phyloP scores from a whole-genome alignment of 73 alveolate genomes.

The Blepharisma japonicum region DNA sequence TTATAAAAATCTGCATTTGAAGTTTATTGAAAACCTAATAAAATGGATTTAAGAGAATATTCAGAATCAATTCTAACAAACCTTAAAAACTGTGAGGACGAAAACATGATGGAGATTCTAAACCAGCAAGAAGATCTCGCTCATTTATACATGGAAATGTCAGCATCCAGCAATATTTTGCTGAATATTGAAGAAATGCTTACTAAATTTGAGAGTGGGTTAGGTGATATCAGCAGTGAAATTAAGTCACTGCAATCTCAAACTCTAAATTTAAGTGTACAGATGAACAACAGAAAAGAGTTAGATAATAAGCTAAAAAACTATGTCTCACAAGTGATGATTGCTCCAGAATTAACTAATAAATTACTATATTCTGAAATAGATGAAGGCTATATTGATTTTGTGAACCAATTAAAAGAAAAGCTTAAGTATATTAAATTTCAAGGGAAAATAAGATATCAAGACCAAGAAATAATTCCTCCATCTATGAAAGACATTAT shows the following conservation, averaged over 20 bases:
- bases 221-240: constrained; percentile 49
- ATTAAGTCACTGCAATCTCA: constrained; percentile 51
- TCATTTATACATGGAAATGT: constrained; percentile 53
- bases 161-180: constrained; percentile 45
- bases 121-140: constrained; percentile 54
- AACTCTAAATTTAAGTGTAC: constrained; percentile 38
- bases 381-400: constrained; percentile 57
- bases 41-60: constrained; percentile 57
- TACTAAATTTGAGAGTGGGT: constrained; percentile 48
- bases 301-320: constrained; percentile 50
- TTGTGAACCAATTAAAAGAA: constrained; percentile 43
- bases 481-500: constrained; percentile 37
- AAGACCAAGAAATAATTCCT: constrained; percentile 19
- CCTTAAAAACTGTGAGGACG: constrained; percentile 47
- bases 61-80: constrained; percentile 44
- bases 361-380: constrained; percentile 50
- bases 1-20: too few species aligned
- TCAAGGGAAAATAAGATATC: constrained; percentile 2
- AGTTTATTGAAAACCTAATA: background rate
- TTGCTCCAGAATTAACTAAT: constrained; percentile 49
- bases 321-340: constrained; percentile 39
- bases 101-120: constrained; percentile 52
- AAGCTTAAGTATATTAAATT: constrained; percentile 22
- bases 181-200: constrained; percentile 54
- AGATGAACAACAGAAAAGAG: constrained; percentile 53